Evolutionary conservation across 441 rosid genomes (phyloP).

Genomic region (Adansonia rubrostipa): DNA sequence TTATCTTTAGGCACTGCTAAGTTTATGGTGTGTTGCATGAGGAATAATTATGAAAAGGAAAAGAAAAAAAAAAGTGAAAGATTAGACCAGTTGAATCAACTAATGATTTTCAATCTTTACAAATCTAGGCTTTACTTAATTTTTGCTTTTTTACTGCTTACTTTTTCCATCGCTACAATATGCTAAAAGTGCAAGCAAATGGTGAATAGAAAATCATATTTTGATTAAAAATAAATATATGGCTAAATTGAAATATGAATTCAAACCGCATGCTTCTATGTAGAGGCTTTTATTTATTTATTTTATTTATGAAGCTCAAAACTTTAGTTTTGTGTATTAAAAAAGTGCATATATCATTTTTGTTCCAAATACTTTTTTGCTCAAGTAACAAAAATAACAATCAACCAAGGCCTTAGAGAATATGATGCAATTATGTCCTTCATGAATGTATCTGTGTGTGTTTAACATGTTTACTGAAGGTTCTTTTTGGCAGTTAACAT

Average conservation of each 20-base stretch:
- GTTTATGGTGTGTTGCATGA: background rate
- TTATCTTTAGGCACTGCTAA: background rate
- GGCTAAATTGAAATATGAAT: background rate
- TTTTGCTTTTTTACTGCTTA: background rate
- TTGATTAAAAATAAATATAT: background rate
- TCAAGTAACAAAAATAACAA: background rate
- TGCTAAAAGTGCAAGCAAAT: background rate
- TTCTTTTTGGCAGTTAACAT: slow-evolving; percentile 11
- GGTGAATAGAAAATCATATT: background rate
- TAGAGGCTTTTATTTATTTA: background rate
- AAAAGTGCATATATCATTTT: background rate
- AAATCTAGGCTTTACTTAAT: background rate
- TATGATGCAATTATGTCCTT: background rate
- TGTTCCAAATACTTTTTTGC: background rate
- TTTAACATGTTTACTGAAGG: slow-evolving; percentile 7
- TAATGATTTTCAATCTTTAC: background rate
- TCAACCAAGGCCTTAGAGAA: background rate
- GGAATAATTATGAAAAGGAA: background rate
- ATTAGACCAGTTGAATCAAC: background rate
- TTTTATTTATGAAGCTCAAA: background rate
- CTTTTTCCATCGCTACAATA: background rate
- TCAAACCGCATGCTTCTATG: background rate
- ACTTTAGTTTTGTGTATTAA: background rate
- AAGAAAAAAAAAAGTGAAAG: background rate
- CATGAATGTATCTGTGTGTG: background rate